A percentile compares a stretch with the other conserved stretches of the same genome.
phyloP scores from a whole-genome alignment of 2,329 filamentous ascomycete genomes.

The Xylariaceae sp. region DNA sequence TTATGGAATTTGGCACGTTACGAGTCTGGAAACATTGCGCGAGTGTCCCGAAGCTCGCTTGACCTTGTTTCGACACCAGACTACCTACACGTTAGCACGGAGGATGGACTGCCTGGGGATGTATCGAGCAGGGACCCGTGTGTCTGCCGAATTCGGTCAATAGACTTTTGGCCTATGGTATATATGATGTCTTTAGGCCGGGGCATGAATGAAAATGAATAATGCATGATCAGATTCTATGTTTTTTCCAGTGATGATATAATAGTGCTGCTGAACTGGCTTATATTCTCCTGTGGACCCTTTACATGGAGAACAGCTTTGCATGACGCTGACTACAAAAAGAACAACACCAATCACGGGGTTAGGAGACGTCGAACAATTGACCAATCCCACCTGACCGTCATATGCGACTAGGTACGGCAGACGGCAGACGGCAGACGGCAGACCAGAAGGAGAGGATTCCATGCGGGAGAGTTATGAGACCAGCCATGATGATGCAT shows the following conservation, averaged over 20 bases:
- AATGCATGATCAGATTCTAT: conserved; percentile 18
- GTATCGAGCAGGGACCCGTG: conserved; percentile 14
- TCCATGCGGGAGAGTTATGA: not conserved
- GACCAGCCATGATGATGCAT: not conserved
- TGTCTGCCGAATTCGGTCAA: conserved; percentile 21
- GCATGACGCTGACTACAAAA: not conserved
- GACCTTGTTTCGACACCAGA: conserved; percentile 19
- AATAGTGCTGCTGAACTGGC: not conserved
- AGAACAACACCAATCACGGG: conserved; percentile 14
- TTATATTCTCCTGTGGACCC: not conserved
- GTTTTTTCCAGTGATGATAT: conserved; percentile 2
- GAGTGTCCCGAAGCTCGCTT: conserved; percentile 18
- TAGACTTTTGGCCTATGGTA: conserved; percentile 17
- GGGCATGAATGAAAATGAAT: conserved; percentile 32
- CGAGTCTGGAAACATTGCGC: conserved; percentile 19
- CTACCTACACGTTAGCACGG: conserved; percentile 9
- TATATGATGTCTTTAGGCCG: conserved; percentile 21
- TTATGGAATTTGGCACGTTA: conserved; percentile 22
- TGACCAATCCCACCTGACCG: conserved; percentile 24
- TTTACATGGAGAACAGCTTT: not conserved
- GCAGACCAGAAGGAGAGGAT: not conserved
- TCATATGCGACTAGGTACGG: not conserved
- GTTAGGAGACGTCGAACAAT: conserved; percentile 8
- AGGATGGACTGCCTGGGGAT: conserved; percentile 17
- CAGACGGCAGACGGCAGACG: too few relatives aligned